A percentile compares a stretch with the other conserved stretches of the same genome.
Evolutionary conservation across 345 rosid genomes (phyloP).

Genomic region (Sonneratia alba): DNA sequence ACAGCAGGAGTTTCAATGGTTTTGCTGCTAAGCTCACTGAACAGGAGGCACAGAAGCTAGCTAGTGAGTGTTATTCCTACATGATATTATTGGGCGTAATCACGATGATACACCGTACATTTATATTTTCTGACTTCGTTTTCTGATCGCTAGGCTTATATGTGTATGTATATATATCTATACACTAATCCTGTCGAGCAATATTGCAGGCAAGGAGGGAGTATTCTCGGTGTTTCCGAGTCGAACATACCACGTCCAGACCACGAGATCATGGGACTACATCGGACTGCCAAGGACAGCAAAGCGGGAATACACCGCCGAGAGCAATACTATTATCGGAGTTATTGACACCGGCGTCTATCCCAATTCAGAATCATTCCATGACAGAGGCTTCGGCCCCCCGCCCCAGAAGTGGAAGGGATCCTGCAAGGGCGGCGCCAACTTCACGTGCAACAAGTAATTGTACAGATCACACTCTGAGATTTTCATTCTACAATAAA

Average conservation of each 20-base stretch:
- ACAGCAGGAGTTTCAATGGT: slow-evolving; percentile 23
- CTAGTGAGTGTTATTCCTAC: slow-evolving; percentile 10
- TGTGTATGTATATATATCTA: slow-evolving; percentile 6
- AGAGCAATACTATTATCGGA: slow-evolving; percentile 17
- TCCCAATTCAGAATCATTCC: slow-evolving; percentile 15
- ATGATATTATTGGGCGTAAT: neutral
- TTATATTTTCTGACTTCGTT: neutral
- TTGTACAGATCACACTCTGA: neutral
- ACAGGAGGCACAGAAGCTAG: slow-evolving; percentile 12
- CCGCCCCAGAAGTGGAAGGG: slow-evolving; percentile 15
- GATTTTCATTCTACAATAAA: neutral
- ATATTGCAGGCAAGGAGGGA: slow-evolving; percentile 17
- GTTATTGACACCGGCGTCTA: slow-evolving; percentile 20
- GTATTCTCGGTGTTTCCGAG: slow-evolving; percentile 32
- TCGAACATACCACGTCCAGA: slow-evolving; percentile 19
- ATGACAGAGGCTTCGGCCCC: slow-evolving; percentile 11
- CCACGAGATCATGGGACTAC: slow-evolving; percentile 35
- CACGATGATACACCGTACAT: neutral
- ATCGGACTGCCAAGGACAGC: slow-evolving; percentile 24
- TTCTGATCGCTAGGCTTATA: neutral
- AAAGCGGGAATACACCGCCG: neutral
- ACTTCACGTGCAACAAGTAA: slow-evolving; percentile 27
- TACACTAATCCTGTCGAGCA: neutral
- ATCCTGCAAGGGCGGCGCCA: slow-evolving; percentile 6
- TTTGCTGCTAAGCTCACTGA: slow-evolving; percentile 21